Percentiles rank a stretch among this genome's conserved stretches.
These are phyloP conservation scores for Ceriops zippeliana DNA, from an alignment of 345 rosid genomes.

Conservation along the genomic window DNA sequence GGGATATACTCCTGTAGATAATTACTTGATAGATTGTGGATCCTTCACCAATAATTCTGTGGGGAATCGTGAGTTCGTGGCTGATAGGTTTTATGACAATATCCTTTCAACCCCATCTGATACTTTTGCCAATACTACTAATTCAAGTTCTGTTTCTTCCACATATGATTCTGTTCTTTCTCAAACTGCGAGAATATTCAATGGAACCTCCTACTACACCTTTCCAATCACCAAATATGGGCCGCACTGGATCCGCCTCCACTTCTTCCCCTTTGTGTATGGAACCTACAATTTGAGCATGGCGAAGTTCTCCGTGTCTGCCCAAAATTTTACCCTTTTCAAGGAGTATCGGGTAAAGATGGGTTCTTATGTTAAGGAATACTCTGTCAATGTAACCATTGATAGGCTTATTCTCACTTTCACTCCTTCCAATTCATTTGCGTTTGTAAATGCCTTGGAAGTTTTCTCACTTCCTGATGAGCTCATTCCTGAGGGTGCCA, in stretches of 20 bases:
- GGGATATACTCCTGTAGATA: slow-evolving; percentile 44
- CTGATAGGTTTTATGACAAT: slow-evolving; percentile 13
- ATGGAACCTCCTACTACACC: slow-evolving; percentile 31
- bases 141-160: slow-evolving; percentile 26
- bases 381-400: slow-evolving; percentile 47
- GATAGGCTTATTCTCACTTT: slow-evolving; percentile 44
- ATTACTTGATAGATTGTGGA: slow-evolving; percentile 67
- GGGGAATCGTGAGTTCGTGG: slow-evolving; percentile 39
- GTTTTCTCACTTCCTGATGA: slow-evolving; percentile 54
- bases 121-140: slow-evolving; percentile 13
- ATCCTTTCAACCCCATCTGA: slow-evolving; percentile 5
- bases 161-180: slow-evolving; percentile 41
- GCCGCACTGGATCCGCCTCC: slow-evolving; percentile 64
- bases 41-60: slow-evolving; percentile 44
- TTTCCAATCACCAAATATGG: slow-evolving; percentile 52
- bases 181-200: slow-evolving; percentile 58
- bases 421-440: slow-evolving; percentile 49
- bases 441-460: slow-evolving; percentile 78
- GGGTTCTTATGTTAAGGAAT: slow-evolving; percentile 46
- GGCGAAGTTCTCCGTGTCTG: slow-evolving; percentile 61
- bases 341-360: slow-evolving; percentile 35
- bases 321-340: slow-evolving; percentile 63
- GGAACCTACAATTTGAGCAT: slow-evolving; percentile 39
- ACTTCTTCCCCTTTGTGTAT: slow-evolving; percentile 54
- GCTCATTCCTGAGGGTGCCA: slow-evolving; percentile 49